These are phyloP conservation scores for Glarea lozoyensis DNA, from an alignment of 495 filamentous ascomycete genomes.

Conservation along the genomic window DNA sequence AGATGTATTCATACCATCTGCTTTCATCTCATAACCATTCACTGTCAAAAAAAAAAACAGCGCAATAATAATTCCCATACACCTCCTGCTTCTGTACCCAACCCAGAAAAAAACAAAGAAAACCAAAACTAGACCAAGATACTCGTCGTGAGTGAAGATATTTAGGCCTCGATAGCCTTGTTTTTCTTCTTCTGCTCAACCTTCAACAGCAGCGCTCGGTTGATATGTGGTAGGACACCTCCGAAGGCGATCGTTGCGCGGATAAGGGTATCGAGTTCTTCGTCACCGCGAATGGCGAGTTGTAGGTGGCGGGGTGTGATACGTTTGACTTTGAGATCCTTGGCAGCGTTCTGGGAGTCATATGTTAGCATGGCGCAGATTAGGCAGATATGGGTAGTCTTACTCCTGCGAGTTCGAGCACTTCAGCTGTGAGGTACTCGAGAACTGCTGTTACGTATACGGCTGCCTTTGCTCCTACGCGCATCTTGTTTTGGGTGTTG, in stretches of 20 bases:
- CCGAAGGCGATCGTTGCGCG: conserved; percentile 97
- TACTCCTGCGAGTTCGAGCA: conserved; percentile 89
- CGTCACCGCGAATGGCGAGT: conserved; percentile 95
- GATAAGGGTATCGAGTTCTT: conserved; percentile 95
- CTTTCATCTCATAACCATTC: conserved; percentile 3
- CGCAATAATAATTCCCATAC: conserved; percentile 1
- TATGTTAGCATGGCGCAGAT: conserved; percentile 3
- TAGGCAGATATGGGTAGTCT: conserved; percentile 21
- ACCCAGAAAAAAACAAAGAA: conserved; percentile 4
- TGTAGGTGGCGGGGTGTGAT: conserved; percentile 98
- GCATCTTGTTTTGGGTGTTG: conserved; percentile 99
- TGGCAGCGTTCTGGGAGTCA: conserved; percentile 70
- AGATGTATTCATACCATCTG: conserved; percentile 8
- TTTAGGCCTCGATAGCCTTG: conserved; percentile 54
- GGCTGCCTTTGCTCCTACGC: conserved; percentile 96
- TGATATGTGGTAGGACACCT: conserved; percentile 98
- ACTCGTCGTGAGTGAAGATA: neutral
- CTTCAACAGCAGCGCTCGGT: conserved; percentile 92
- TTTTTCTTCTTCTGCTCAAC: conserved; percentile 99
- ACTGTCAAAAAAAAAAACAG: conserved; percentile 1
- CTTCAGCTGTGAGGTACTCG: conserved; percentile 97
- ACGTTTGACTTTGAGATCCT: conserved; percentile 99
- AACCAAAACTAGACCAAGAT: neutral
- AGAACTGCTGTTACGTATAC: conserved; percentile 98
- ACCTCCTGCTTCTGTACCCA: conserved; percentile 4